These are phyloP conservation scores for Blastobotrys arbuscula DNA, from an alignment of 1,139 yeast genomes.

Conservation along the genomic window DNA sequence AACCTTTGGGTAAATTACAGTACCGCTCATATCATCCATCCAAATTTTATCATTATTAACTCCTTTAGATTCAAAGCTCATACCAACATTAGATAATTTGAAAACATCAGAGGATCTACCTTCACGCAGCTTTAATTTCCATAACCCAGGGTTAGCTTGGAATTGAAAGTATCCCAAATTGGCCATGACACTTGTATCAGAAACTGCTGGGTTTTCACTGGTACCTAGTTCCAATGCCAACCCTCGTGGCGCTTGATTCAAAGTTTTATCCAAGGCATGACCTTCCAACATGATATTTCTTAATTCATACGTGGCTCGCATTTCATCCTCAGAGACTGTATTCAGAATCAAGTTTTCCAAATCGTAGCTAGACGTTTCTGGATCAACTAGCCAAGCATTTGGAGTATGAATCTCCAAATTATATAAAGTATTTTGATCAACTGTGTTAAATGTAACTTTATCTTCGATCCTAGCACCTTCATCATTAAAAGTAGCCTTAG, in stretches of 20 bases:
- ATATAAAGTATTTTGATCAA: slow-evolving; percentile 49
- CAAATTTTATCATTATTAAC: slow-evolving; percentile 17
- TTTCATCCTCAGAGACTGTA: slow-evolving; percentile 28
- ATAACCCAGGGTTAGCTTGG: slow-evolving; percentile 61
- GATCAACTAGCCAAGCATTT: slow-evolving; percentile 55
- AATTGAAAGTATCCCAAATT: slow-evolving; percentile 73
- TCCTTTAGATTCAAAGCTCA: slow-evolving; percentile 29
- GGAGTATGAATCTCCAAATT: slow-evolving; percentile 62
- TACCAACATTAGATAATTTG: slow-evolving; percentile 35
- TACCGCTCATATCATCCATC: slow-evolving; percentile 41
- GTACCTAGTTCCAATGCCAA: slow-evolving; percentile 43
- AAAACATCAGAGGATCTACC: slow-evolving; percentile 42
- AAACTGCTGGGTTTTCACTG: slow-evolving; percentile 18
- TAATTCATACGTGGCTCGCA: slow-evolving; percentile 44
- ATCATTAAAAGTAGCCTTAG: slow-evolving; percentile 37
- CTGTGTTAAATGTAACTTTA: slow-evolving; percentile 33
- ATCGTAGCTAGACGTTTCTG: slow-evolving; percentile 48
- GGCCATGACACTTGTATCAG: slow-evolving; percentile 66
- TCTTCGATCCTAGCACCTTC: slow-evolving; percentile 35
- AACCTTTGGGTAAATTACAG: slow-evolving; percentile 43
- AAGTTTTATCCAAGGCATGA: slow-evolving; percentile 46
- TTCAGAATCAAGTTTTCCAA: slow-evolving; percentile 53
- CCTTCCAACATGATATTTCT: slow-evolving; percentile 63
- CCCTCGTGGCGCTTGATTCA: slow-evolving; percentile 41
- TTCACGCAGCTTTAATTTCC: slow-evolving; percentile 45